phyloP scores from a whole-genome alignment of 768 basidiomycete species.

The Leccinum imitatum region DNA sequence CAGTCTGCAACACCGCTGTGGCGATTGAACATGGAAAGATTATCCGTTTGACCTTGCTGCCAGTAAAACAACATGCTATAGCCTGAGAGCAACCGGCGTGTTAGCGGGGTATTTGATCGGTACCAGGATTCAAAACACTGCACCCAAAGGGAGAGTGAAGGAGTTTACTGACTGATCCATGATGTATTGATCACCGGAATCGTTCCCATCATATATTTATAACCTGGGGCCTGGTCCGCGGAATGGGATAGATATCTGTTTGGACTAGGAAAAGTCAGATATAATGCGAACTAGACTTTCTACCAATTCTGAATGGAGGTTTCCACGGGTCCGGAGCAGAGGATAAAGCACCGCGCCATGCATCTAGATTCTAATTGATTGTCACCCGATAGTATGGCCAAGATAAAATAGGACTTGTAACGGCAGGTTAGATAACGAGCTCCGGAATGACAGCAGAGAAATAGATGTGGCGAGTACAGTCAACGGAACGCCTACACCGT shows the following conservation, averaged over 20 bases:
- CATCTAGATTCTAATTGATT: not conserved
- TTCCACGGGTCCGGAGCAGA: not conserved
- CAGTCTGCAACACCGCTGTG: not conserved
- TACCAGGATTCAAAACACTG: not conserved
- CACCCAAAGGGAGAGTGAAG: not conserved
- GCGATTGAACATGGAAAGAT: not conserved
- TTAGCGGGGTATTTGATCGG: not conserved
- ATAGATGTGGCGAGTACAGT: not conserved
- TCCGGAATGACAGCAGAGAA: not conserved
- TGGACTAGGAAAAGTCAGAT: not conserved
- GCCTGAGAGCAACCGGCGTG: no score
- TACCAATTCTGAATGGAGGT: not conserved
- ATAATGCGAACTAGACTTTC: not conserved
- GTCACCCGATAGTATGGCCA: not conserved
- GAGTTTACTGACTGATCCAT: not conserved
- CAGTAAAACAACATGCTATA: not conserved
- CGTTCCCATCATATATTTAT: not conserved
- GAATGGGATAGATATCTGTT: not conserved
- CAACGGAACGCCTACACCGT: not conserved
- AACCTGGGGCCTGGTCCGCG: not conserved
- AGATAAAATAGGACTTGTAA: not conserved
- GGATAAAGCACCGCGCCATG: not conserved
- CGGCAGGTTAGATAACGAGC: not conserved
- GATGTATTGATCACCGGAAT: not conserved
- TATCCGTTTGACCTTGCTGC: not conserved